Conservation (phyloP, 73 alveolate species). For the Paramecium bursaria region DNA sequence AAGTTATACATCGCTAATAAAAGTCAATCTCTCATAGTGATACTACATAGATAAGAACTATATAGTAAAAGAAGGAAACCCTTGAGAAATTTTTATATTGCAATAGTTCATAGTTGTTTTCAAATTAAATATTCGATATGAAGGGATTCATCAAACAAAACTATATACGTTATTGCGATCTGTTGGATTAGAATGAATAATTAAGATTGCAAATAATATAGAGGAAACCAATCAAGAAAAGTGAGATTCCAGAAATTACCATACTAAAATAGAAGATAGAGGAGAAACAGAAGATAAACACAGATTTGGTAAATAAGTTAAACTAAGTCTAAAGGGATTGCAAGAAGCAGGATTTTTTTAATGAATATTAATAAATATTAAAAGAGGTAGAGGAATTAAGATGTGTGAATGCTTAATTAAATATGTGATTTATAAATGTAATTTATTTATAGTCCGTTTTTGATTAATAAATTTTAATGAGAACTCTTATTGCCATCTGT, state of each 20-base stretch:
- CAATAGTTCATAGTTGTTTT: constrained; percentile 25
- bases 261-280: constrained; percentile 1
- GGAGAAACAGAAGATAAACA: neutral
- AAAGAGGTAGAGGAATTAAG: constrained; percentile 49
- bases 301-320: neutral
- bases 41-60: too few relatives aligned
- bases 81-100: constrained; percentile 35
- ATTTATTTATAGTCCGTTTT: constrained; percentile 35
- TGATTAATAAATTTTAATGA: constrained; percentile 21
- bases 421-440: constrained; percentile 11
- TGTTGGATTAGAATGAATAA: neutral
- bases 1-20: too few relatives aligned
- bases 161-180: constrained; percentile 8
- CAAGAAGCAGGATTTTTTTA: constrained; percentile 11
- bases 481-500: constrained; percentile 52
- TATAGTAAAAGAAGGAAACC: constrained; percentile 27
- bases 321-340: neutral
- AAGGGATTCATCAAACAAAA: constrained; percentile 14
- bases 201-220: neutral
- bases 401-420: constrained; percentile 40
- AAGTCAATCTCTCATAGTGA: too few relatives aligned
- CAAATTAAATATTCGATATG: constrained; percentile 7
- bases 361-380: constrained; percentile 35
- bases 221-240: neutral
- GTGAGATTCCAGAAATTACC: neutral